These are phyloP conservation scores for Alternaria alternata DNA, from an alignment of 2,329 filamentous ascomycete genomes.

Conservation along the genomic window DNA sequence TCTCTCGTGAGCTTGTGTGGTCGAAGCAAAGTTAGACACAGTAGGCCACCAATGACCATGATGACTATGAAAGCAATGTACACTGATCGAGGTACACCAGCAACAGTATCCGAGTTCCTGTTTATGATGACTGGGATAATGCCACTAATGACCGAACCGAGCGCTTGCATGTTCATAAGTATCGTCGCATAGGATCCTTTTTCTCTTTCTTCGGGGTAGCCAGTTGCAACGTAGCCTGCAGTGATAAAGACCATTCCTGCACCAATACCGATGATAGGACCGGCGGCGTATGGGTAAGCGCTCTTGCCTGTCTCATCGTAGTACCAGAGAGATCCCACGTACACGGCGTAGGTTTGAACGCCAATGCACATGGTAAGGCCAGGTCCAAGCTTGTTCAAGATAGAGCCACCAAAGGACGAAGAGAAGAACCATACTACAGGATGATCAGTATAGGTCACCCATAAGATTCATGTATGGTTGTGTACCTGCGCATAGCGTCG, in stretches of 20 bases:
- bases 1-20: conserved; percentile 41
- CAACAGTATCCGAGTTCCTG: conserved; percentile 36
- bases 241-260: conserved; percentile 47
- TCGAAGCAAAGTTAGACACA: conserved; percentile 35
- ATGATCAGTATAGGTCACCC: neutral
- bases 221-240: conserved; percentile 41
- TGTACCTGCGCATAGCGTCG: conserved; percentile 38
- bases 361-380: conserved; percentile 44
- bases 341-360: conserved; percentile 42
- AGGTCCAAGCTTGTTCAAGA: conserved; percentile 43
- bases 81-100: conserved; percentile 40
- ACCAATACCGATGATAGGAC: conserved; percentile 43
- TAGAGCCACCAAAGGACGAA: conserved; percentile 42
- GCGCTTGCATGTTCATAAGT: conserved; percentile 43
- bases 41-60: conserved; percentile 39
- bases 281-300: conserved; percentile 41
- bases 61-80: conserved; percentile 43
- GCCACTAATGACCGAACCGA: conserved; percentile 40
- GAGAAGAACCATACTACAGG: conserved; percentile 43
- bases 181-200: conserved; percentile 42
- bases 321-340: conserved; percentile 45
- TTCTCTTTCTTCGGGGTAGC: conserved; percentile 43
- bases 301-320: conserved; percentile 44
- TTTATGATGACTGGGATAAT: conserved; percentile 47
- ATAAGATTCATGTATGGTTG: neutral